Conservation (phyloP, 2,329 filamentous ascomycete species). For the Coniochaeta hoffmannii region DNA sequence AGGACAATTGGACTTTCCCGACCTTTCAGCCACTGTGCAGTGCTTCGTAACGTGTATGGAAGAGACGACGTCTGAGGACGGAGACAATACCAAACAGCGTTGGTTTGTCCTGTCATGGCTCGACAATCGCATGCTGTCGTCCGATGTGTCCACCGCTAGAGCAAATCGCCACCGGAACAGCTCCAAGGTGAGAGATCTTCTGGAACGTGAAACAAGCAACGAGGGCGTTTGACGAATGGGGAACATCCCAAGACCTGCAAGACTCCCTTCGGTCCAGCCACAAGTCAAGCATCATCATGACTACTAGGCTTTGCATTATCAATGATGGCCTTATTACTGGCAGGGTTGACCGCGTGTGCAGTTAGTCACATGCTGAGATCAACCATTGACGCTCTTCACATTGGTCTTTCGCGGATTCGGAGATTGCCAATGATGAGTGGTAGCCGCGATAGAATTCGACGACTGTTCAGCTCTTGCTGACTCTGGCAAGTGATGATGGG, state of each 20-base stretch:
- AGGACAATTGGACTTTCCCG: too few species aligned
- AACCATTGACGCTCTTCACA: too few species aligned
- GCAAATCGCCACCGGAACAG: not conserved
- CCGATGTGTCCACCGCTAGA: not conserved
- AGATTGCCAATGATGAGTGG: not conserved
- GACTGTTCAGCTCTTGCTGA: not conserved
- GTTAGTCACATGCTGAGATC: too few species aligned
- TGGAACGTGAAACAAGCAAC: not conserved
- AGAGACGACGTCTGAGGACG: too few species aligned
- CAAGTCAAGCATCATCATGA: too few species aligned
- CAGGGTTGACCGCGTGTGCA: too few species aligned
- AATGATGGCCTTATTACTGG: too few species aligned
- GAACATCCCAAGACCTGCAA: not conserved
- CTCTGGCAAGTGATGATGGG: not conserved
- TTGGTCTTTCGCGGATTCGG: not conserved
- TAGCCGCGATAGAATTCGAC: not conserved
- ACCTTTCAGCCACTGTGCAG: too few species aligned
- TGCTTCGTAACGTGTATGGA: too few species aligned
- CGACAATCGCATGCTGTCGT: not conserved
- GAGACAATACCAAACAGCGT: not conserved
- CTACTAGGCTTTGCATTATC: too few species aligned
- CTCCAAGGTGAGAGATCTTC: not conserved
- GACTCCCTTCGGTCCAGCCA: too few species aligned
- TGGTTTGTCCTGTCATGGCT: too few species aligned
- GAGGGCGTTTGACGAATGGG: not conserved